These are phyloP conservation scores for Aurantiochytrium sp. DNA, from an alignment of 108 stramenopile species.

Conservation along the genomic window DNA sequence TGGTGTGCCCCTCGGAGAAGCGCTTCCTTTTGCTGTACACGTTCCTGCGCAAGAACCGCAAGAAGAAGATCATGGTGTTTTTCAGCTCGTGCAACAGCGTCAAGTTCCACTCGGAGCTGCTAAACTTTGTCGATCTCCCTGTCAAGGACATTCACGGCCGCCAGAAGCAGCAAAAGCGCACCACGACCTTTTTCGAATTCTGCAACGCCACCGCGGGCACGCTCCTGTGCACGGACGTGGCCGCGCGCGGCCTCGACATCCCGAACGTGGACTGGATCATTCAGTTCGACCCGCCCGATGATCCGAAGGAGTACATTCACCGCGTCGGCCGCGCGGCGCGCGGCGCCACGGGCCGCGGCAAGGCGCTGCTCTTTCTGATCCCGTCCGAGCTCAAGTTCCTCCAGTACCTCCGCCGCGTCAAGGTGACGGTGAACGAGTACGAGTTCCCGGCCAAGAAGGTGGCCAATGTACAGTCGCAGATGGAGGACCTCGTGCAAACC, in stretches of 20 bases:
- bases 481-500: slow-evolving; percentile 89
- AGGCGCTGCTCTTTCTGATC: slow-evolving; percentile 91
- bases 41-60: slow-evolving; percentile 91
- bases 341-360: slow-evolving; percentile 71
- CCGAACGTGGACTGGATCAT: slow-evolving; percentile 96
- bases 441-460: slow-evolving; percentile 91
- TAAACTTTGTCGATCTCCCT: slow-evolving; percentile 96
- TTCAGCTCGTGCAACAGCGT: slow-evolving; percentile 97
- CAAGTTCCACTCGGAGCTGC: slow-evolving; percentile 92
- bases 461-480: slow-evolving; percentile 86
- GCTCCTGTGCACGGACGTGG: slow-evolving; percentile 96
- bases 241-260: slow-evolving; percentile 92
- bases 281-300: slow-evolving; percentile 99
- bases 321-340: slow-evolving; percentile 40
- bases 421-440: slow-evolving; percentile 95
- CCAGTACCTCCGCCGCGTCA: slow-evolving; percentile 86
- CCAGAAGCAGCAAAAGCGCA: slow-evolving; percentile 96
- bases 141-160: slow-evolving; percentile 97
- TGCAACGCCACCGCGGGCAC: slow-evolving; percentile 86
- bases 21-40: slow-evolving; percentile 95
- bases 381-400: slow-evolving; percentile 97
- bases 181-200: slow-evolving; percentile 97
- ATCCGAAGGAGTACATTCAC: slow-evolving; percentile 97
- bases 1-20: slow-evolving; percentile 90
- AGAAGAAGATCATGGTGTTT: slow-evolving; percentile 99